These are phyloP conservation scores for Globisporangium spinosum DNA, from an alignment of 352 stramenopile genomes.

Conservation along the genomic window DNA sequence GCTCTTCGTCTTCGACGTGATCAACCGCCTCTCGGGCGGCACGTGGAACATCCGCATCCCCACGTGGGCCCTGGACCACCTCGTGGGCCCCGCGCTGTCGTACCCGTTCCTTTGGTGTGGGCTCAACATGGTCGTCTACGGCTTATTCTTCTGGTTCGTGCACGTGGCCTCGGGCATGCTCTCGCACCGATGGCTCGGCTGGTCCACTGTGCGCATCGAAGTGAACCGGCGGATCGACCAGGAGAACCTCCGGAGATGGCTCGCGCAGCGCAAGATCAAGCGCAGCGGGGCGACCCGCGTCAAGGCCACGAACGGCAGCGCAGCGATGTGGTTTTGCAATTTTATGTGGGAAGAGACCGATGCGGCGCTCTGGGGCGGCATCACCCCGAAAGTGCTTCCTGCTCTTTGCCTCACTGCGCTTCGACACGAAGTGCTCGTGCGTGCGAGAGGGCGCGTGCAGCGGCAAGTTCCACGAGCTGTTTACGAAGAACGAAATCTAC, in stretches of 20 bases:
- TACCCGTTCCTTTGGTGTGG: slow-evolving; percentile 81
- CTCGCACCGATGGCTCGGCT: slow-evolving; percentile 69
- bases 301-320: slow-evolving; percentile 54
- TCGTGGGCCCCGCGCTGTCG: slow-evolving; percentile 48
- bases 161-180: slow-evolving; percentile 42
- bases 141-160: slow-evolving; percentile 46
- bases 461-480: slow-evolving; percentile 43
- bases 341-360: slow-evolving; percentile 90
- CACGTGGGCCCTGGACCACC: slow-evolving; percentile 44
- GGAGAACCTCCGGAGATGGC: slow-evolving; percentile 25
- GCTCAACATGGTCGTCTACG: slow-evolving; percentile 88
- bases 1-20: slow-evolving; percentile 92
- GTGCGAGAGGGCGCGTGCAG: slow-evolving; percentile 44
- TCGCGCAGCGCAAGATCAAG: slow-evolving; percentile 25
- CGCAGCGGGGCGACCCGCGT: slow-evolving; percentile 27
- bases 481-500: slow-evolving; percentile 20
- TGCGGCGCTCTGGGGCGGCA: slow-evolving; percentile 77
- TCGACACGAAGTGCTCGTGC: slow-evolving; percentile 36
- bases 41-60: slow-evolving; percentile 90
- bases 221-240: slow-evolving; percentile 47
- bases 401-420: slow-evolving; percentile 52
- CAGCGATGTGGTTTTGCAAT: slow-evolving; percentile 71
- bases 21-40: slow-evolving; percentile 92
- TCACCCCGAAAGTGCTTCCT: slow-evolving; percentile 71
- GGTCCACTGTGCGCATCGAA: slow-evolving; percentile 82